Evolutionary conservation across 176 grass and related monocot species (phyloP).

Genomic region (Triticum urartu): DNA sequence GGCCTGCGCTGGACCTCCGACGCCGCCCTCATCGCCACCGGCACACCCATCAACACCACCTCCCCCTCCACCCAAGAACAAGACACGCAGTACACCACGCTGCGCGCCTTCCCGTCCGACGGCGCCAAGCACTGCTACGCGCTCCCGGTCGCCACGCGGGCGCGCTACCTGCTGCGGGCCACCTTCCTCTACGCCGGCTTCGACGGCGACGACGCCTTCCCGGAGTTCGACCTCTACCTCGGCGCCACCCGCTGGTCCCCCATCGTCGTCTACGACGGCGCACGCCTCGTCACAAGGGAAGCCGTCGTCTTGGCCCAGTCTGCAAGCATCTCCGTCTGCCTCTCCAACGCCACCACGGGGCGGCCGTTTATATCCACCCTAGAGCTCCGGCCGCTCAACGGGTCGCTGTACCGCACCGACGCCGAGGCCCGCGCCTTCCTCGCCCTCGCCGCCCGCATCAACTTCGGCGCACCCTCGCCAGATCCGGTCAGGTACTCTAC

Average conservation of each 20-base stretch:
- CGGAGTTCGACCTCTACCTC: constrained; percentile 76
- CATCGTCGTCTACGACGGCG: constrained; percentile 66
- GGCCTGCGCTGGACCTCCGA: constrained; percentile 66
- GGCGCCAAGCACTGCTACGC: constrained; percentile 70
- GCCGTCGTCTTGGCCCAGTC: constrained; percentile 45
- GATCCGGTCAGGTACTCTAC: constrained; percentile 40
- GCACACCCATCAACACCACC: constrained; percentile 11
- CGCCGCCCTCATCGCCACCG: constrained; percentile 28
- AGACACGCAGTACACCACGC: constrained; percentile 43
- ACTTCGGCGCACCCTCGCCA: constrained; percentile 65
- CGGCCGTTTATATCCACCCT: constrained; percentile 79
- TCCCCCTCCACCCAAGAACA: constrained; percentile 14
- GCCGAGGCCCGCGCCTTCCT: constrained; percentile 64
- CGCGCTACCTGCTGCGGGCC: constrained; percentile 59
- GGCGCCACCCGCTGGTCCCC: constrained; percentile 65
- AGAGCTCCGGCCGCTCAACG: constrained; percentile 68
- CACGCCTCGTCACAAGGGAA: constrained; percentile 50
- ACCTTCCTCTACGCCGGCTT: constrained; percentile 80
- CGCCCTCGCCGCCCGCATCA: constrained; percentile 61
- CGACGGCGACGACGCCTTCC: constrained; percentile 72
- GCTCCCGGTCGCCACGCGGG: constrained; percentile 42
- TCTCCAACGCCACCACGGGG: constrained; percentile 60
- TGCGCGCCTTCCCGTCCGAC: constrained; percentile 62
- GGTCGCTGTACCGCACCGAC: constrained; percentile 71
- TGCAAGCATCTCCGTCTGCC: constrained; percentile 44